phyloP scores from a whole-genome alignment of 2,329 filamentous ascomycete species.

The Fusarium sp. region DNA sequence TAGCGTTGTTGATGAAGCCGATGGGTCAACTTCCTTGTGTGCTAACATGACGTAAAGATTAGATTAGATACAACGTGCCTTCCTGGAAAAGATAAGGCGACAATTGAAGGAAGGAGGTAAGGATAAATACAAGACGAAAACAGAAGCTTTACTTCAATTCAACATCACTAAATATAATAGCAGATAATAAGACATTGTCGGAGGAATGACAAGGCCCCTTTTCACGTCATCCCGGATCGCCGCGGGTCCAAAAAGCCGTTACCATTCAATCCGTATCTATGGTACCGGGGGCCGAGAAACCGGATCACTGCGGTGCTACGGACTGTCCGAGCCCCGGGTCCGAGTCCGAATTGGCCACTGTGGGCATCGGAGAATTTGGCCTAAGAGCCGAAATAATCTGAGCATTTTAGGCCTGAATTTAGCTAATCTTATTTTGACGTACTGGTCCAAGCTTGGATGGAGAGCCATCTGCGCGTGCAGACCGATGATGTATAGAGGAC shows the following conservation, averaged over 20 bases:
- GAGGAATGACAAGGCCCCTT: background rate
- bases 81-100: background rate
- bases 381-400: background rate
- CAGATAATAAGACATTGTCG: background rate
- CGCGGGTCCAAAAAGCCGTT: background rate
- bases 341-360: background rate
- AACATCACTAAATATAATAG: background rate
- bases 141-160: rapidly evolving
- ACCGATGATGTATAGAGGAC: constrained; percentile 70
- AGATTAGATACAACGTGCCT: background rate
- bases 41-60: background rate
- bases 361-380: too few species aligned
- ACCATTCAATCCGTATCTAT: background rate
- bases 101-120: background rate
- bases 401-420: background rate
- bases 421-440: too few species aligned
- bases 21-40: background rate
- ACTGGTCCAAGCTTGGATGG: background rate
- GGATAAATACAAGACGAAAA: background rate
- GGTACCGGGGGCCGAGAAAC: constrained; percentile 9
- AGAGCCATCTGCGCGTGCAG: background rate
- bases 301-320: constrained; percentile 8
- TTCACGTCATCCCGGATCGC: background rate
- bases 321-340: constrained; percentile 12
- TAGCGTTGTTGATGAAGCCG: background rate